These are phyloP conservation scores for Boletus reticulatus DNA, from an alignment of 768 basidiomycete genomes.

Conservation along the genomic window DNA sequence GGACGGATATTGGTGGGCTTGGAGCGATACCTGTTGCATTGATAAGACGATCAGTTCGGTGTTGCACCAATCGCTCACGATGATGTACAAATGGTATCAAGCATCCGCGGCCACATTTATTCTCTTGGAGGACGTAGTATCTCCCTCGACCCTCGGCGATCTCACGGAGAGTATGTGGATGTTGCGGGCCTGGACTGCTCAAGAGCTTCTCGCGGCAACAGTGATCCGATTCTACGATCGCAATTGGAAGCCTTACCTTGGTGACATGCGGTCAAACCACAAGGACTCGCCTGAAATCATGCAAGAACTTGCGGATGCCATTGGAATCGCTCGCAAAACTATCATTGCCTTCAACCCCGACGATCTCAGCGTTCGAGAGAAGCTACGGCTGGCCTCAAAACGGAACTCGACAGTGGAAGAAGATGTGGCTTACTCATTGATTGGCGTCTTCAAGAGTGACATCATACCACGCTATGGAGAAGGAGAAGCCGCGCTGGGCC, in stretches of 20 bases:
- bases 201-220: constrained; percentile 12
- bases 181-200: constrained; percentile 14
- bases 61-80: constrained; percentile 6
- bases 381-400: constrained; percentile 10
- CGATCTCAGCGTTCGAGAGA: constrained; percentile 5
- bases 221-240: constrained; percentile 8
- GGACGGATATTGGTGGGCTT: constrained; percentile 14
- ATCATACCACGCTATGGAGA: constrained; percentile 7
- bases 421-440: constrained; percentile 9
- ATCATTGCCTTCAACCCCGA: constrained; percentile 5
- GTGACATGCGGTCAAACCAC: constrained; percentile 2
- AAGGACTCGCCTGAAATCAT: constrained; percentile 9
- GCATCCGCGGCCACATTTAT: constrained; percentile 2
- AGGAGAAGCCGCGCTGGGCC: constrained; percentile 5
- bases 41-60: constrained; percentile 8
- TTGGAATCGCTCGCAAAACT: background rate
- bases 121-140: background rate
- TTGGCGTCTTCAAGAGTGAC: constrained; percentile 11
- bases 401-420: constrained; percentile 6
- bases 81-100: constrained; percentile 17
- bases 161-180: constrained; percentile 5
- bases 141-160: background rate
- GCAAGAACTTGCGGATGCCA: constrained; percentile 8
- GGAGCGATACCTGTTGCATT: constrained; percentile 14
- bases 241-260: constrained; percentile 12